Evolutionary conservation across 2,329 filamentous ascomycete species (phyloP), one percentile per base, ranked within the genome.

Genomic region (Boeremia lycopersici): DNA sequence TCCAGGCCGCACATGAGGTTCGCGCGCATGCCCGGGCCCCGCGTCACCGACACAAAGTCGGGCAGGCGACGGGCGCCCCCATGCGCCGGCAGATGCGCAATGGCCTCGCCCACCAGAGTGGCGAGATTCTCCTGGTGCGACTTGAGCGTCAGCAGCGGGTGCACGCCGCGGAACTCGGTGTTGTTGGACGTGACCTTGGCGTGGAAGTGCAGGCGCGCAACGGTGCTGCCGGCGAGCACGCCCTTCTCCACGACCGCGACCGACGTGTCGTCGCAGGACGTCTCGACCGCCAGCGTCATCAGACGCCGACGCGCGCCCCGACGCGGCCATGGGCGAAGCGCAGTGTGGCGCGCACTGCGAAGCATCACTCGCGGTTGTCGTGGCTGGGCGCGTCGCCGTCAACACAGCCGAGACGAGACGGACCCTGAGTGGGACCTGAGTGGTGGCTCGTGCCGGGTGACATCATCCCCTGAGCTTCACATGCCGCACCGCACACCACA

Each of bases 181-280:
- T 90, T 92, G 73, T 96, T 88, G 5, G 90, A 89, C 0, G 92
- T 96, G 59, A 93, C 77, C 66, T 90, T 95, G 65, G 88, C 82
- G 72, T 96, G 88, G 78, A 91, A 96, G 64, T 89, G 86, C 2
- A 96, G 81, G 6, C 77, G 79, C 9, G 88, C 85, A 41, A 74
- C 45, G 5, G 64, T 50, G 19, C 13, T 45, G 29, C 50, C 50
- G 34, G 34, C 10, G 36, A 52, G 36, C 6, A 25, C 36, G 28
- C 75, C 66, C 64, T 86, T 88, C 48, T 90, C 85, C 34, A 97
- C 81, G 42, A 98, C 77, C 28, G 93, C 89, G 17, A 97, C 92
- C 53, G 89, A 93, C 1, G 93, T 96, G 78, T 98, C 93, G 77
- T 98, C 93, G 81, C 93, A 95, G 2, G 89, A 92, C 9, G 89